phyloP scores from a whole-genome alignment of 441 rosid species.

The Biscutella laevigata region DNA sequence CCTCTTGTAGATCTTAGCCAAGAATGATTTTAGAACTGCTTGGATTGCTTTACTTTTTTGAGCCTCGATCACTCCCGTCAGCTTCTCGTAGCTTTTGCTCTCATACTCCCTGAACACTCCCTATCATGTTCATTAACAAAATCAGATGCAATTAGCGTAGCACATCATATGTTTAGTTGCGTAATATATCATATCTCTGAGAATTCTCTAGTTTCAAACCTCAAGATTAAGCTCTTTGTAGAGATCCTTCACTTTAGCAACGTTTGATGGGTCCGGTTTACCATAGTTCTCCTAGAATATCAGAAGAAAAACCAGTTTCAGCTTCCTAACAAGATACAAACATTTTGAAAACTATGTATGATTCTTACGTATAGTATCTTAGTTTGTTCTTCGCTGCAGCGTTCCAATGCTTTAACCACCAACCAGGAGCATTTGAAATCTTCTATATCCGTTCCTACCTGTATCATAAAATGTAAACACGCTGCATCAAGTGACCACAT shows the following conservation, averaged over 20 bases:
- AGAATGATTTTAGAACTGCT: slow-evolving; percentile 72
- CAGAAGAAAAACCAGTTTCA: slow-evolving; percentile 14
- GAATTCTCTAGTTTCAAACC: slow-evolving; percentile 31
- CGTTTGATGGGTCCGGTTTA: slow-evolving; percentile 48
- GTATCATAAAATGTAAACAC: slow-evolving; percentile 15
- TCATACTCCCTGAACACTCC: slow-evolving; percentile 61
- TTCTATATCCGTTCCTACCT: slow-evolving; percentile 90
- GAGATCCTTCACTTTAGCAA: slow-evolving; percentile 60
- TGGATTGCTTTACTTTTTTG: slow-evolving; percentile 66
- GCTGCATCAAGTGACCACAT: not conserved
- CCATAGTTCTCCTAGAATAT: slow-evolving; percentile 70
- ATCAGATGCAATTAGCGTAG: slow-evolving; percentile 11
- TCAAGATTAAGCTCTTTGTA: slow-evolving; percentile 63
- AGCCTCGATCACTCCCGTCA: slow-evolving; percentile 49
- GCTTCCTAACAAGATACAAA: slow-evolving; percentile 1
- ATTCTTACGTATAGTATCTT: slow-evolving; percentile 51
- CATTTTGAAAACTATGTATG: not conserved
- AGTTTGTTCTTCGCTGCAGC: slow-evolving; percentile 63
- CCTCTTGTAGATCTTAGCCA: slow-evolving; percentile 88
- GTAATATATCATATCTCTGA: not conserved
- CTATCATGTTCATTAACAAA: slow-evolving; percentile 28
- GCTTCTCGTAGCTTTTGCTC: slow-evolving; percentile 63
- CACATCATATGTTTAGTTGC: not conserved
- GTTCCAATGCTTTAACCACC: slow-evolving; percentile 73
- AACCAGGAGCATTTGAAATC: slow-evolving; percentile 94